These are phyloP conservation scores for Ustilago shanxiensis DNA, from an alignment of 1,284 basidiomycete species.

Conservation along the genomic window DNA sequence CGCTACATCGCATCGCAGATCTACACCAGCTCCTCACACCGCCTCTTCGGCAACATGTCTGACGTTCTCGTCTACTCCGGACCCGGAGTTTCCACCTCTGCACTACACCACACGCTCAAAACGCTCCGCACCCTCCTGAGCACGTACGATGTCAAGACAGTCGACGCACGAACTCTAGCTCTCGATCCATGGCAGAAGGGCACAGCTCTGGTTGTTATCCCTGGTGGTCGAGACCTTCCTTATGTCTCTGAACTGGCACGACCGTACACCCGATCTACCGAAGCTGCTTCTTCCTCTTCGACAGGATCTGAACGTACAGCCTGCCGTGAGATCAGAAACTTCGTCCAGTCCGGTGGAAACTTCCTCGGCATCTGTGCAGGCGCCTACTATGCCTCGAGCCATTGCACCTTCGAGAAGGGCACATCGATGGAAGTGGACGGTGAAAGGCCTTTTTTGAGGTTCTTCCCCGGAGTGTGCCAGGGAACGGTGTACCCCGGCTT, in stretches of 20 bases:
- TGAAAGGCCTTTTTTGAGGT: constrained; percentile 73
- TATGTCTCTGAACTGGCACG: constrained; percentile 53
- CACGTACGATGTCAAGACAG: constrained; percentile 62
- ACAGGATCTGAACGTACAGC: constrained; percentile 18
- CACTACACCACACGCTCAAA: constrained; percentile 59
- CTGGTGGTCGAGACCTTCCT: constrained; percentile 62
- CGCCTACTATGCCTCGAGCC: constrained; percentile 74
- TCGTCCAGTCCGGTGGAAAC: constrained; percentile 77
- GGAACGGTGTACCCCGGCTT: constrained; percentile 76
- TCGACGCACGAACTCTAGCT: constrained; percentile 50
- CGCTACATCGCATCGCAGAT: neutral
- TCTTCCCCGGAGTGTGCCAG: constrained; percentile 75
- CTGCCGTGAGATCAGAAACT: constrained; percentile 74
- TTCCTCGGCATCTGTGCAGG: constrained; percentile 79
- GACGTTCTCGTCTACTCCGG: constrained; percentile 65
- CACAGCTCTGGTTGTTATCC: constrained; percentile 58
- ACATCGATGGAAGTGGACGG: constrained; percentile 73
- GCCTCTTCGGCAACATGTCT: constrained; percentile 42
- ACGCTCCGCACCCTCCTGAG: constrained; percentile 51
- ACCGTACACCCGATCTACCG: constrained; percentile 21
- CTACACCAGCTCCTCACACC: neutral
- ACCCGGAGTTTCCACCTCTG: constrained; percentile 62
- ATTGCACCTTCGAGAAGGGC: constrained; percentile 74
- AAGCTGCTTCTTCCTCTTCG: constrained; percentile 4
- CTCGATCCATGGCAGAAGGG: constrained; percentile 59